These are phyloP conservation scores for Erodium chrysanthum DNA, from an alignment of 441 rosid species.

Conservation along the genomic window DNA sequence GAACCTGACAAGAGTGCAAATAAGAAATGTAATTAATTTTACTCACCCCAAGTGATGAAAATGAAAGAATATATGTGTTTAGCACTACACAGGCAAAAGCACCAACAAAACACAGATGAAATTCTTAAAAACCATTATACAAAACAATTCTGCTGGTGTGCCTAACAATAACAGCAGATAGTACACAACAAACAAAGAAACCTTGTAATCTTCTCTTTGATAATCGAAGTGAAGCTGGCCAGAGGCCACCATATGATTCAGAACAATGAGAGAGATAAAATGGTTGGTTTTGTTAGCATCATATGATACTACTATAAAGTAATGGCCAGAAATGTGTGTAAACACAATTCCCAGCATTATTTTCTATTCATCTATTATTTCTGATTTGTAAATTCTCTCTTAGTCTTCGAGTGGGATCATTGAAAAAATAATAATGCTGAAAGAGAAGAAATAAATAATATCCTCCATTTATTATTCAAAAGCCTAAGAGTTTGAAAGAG, in stretches of 20 bases:
- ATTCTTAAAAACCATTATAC: background rate
- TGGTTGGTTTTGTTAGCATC: background rate
- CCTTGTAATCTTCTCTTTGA: background rate
- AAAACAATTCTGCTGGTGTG: background rate
- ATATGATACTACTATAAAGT: background rate
- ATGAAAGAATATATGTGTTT: background rate
- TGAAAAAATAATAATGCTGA: background rate
- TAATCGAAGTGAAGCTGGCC: background rate
- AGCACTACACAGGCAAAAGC: background rate
- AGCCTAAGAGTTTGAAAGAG: background rate
- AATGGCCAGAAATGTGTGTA: background rate
- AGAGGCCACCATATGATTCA: constrained; percentile 1
- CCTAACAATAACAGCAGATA: background rate
- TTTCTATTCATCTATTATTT: background rate
- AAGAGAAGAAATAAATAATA: background rate
- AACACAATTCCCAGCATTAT: background rate
- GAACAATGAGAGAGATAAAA: background rate
- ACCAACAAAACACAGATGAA: background rate
- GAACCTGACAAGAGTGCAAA: constrained; percentile 47
- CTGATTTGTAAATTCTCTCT: background rate
- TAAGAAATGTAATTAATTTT: constrained; percentile 3
- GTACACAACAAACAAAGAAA: background rate
- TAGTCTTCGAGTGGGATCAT: background rate
- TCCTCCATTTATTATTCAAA: background rate
- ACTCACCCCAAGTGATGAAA: background rate